Evolutionary conservation across 2,329 filamentous ascomycete species (phyloP).

Genomic region (Fusarium beomiforme): DNA sequence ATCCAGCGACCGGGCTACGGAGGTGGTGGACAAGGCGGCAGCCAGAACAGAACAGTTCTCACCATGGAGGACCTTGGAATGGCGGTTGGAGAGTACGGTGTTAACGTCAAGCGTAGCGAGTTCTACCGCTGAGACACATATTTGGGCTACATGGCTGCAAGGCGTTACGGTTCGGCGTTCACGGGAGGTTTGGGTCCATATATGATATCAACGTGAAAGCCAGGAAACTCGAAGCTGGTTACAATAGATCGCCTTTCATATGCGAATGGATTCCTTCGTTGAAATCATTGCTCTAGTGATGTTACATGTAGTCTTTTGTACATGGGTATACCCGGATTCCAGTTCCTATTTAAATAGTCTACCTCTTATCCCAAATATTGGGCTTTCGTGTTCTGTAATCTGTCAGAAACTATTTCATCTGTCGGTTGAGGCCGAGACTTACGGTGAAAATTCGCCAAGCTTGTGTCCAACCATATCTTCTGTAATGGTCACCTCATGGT

Average conservation of each 20-base stretch:
- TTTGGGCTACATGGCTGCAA: constrained; percentile 21
- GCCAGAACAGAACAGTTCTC: constrained; percentile 90
- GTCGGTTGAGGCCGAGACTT: constrained; percentile 53
- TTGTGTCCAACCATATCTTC: constrained; percentile 98
- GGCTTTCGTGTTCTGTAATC: constrained; percentile 64
- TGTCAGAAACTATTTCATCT: constrained; percentile 5
- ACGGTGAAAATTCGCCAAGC: constrained; percentile 91
- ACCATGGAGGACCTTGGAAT: constrained; percentile 99
- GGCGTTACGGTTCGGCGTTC: constrained; percentile 42
- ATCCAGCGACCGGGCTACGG: constrained; percentile 83
- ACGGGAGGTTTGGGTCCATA: constrained; percentile 18
- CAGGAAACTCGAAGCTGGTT: constrained; percentile 17
- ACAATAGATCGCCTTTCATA: constrained; percentile 32
- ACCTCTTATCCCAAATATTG: constrained; percentile 62
- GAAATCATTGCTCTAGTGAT: constrained; percentile 37
- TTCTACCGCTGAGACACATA: constrained; percentile 78
- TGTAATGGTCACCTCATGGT: constrained; percentile 83
- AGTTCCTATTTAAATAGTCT: constrained; percentile 30
- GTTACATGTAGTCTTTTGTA: constrained; percentile 46
- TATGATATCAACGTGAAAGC: constrained; percentile 30
- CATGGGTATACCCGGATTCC: constrained; percentile 38
- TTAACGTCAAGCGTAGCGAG: constrained; percentile 96
- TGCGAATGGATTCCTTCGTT: constrained; percentile 16
- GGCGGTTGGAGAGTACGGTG: constrained; percentile 97
- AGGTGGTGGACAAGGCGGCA: constrained; percentile 88